phyloP scores from a whole-genome alignment of 257 asterid genomes.

The Gynochthodes officinalis region DNA sequence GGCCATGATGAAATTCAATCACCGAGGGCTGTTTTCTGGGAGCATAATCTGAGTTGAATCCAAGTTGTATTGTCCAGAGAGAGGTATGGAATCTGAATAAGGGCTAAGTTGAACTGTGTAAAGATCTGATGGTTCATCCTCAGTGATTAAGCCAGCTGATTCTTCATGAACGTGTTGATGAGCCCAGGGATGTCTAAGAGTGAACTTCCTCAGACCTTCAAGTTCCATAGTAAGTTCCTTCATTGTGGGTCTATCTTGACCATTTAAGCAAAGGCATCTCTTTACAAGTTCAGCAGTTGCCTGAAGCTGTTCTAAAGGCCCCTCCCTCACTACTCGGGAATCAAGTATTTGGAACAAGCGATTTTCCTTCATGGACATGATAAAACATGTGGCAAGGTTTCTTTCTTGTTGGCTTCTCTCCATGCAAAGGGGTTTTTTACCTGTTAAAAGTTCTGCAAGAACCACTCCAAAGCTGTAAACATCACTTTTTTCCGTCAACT shows the following conservation, averaged over 20 bases:
- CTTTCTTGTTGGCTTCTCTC: conserved; percentile 42
- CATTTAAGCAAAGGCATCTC: conserved; percentile 44
- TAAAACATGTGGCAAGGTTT: conserved; percentile 44
- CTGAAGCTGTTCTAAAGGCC: conserved; percentile 52
- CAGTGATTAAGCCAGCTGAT: conserved; percentile 28
- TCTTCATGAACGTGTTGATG: conserved; percentile 20
- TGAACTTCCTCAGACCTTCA: conserved; percentile 56
- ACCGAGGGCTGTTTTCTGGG: conserved; percentile 12
- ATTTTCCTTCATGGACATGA: conserved; percentile 42
- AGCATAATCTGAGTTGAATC: conserved; percentile 27
- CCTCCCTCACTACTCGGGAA: conserved; percentile 57
- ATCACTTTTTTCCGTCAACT: conserved; percentile 68
- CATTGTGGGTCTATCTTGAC: conserved; percentile 75
- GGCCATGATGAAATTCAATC: not conserved
- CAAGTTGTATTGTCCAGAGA: conserved; percentile 38
- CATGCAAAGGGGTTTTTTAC: conserved; percentile 53
- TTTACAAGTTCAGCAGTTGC: conserved; percentile 43
- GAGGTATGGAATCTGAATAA: conserved; percentile 20
- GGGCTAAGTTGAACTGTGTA: conserved; percentile 39
- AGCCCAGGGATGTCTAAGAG: conserved; percentile 44
- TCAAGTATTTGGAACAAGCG: conserved; percentile 52
- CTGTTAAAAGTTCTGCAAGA: conserved; percentile 61
- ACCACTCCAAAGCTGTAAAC: conserved; percentile 82
- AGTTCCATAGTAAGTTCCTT: conserved; percentile 72
- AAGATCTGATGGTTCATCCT: conserved; percentile 35